These are phyloP conservation scores for Talaromyces thailandensis DNA, from an alignment of 495 filamentous ascomycete species.

Conservation along the genomic window DNA sequence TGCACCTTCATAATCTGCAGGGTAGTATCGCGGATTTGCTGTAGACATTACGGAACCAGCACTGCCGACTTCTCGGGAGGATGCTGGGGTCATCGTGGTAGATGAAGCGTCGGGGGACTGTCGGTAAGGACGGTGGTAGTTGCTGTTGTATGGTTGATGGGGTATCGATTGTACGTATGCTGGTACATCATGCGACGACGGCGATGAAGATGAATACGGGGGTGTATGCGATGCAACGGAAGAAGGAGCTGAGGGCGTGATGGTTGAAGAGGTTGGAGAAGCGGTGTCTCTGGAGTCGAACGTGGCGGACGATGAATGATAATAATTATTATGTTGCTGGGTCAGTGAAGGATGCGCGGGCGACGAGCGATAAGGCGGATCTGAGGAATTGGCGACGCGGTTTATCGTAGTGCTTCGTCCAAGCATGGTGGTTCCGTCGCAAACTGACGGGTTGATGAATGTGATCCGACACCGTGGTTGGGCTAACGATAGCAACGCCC, in stretches of 20 bases:
- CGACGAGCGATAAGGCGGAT: slow-evolving; percentile 25
- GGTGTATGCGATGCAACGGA: slow-evolving; percentile 30
- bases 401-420: slow-evolving; percentile 35
- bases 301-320: slow-evolving; percentile 14
- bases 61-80: neutral
- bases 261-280: slow-evolving; percentile 22
- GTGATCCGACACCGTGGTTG: slow-evolving; percentile 33
- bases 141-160: slow-evolving; percentile 17
- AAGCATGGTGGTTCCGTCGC: slow-evolving; percentile 33
- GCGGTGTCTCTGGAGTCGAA: slow-evolving; percentile 28
- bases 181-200: slow-evolving; percentile 28
- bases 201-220: slow-evolving; percentile 23
- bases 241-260: slow-evolving; percentile 31
- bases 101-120: slow-evolving; percentile 16
- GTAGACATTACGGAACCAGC: neutral
- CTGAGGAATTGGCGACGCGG: slow-evolving; percentile 21
- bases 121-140: slow-evolving; percentile 16
- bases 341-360: slow-evolving; percentile 15
- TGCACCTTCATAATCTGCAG: slow-evolving; percentile 11
- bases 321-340: slow-evolving; percentile 4
- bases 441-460: slow-evolving; percentile 20
- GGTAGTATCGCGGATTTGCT: slow-evolving; percentile 1
- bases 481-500: slow-evolving; percentile 38
- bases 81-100: slow-evolving; percentile 1
- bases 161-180: slow-evolving; percentile 28